These are phyloP conservation scores for Avena sativa DNA, from an alignment of 176 grass and related monocot species.

Conservation along the genomic window DNA sequence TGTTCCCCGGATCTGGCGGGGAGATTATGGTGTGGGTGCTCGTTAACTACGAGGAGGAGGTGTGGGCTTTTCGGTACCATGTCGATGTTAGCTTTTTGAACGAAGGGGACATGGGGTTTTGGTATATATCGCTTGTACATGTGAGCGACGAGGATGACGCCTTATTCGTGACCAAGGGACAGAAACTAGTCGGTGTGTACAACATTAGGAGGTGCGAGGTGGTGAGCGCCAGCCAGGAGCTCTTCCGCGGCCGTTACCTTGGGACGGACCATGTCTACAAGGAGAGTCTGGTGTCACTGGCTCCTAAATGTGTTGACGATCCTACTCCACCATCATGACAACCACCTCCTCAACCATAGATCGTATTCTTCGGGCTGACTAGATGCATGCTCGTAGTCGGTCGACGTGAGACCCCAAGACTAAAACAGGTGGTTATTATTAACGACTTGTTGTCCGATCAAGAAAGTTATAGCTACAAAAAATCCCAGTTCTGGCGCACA, in stretches of 20 bases:
- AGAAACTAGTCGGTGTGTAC: not conserved
- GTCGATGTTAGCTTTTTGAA: not conserved
- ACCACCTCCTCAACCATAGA: too few species aligned
- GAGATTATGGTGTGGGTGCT: not conserved
- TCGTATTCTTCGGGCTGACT: too few species aligned
- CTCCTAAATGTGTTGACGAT: not conserved
- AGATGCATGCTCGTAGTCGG: too few species aligned
- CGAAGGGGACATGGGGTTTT: not conserved
- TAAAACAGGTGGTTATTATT: too few species aligned
- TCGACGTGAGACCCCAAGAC: too few species aligned
- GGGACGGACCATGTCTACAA: not conserved
- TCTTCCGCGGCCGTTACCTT: not conserved
- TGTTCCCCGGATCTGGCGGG: not conserved
- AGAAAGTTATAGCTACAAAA: too few species aligned
- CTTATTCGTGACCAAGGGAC: not conserved
- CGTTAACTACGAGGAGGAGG: not conserved
- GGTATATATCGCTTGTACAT: not conserved
- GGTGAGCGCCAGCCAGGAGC: not conserved
- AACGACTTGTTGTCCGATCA: too few species aligned
- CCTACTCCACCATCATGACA: not conserved
- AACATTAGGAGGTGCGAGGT: not conserved
- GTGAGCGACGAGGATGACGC: not conserved
- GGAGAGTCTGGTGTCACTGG: not conserved
- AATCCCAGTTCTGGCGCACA: too few species aligned
- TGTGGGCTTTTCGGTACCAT: not conserved